A percentile compares a stretch with the other conserved stretches of the same genome.
Conservation (phyloP, 805 yeast genomes). For the Nakazawaea wyomingensis region DNA sequence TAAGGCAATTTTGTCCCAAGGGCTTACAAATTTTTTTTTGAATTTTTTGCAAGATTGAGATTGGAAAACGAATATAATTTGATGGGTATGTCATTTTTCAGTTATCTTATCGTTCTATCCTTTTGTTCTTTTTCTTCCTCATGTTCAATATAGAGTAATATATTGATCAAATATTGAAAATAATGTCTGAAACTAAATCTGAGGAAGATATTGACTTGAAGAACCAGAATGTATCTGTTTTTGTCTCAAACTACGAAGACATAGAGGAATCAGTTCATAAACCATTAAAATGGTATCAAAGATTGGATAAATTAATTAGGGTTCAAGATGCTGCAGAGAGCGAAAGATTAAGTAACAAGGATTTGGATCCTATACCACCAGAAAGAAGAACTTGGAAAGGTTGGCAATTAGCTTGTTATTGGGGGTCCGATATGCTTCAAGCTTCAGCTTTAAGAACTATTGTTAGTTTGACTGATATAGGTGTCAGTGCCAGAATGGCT, state of each 20-base stretch:
- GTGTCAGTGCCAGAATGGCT: constrained; percentile 19
- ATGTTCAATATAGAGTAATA: no score
- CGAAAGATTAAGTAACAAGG: constrained; percentile 8
- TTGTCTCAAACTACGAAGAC: not conserved
- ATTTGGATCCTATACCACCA: constrained; percentile 19
- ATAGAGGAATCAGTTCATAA: not conserved
- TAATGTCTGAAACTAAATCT: not conserved
- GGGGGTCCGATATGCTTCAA: constrained; percentile 23
- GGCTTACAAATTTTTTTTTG: no score
- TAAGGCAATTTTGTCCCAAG: no score
- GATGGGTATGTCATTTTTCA: not conserved
- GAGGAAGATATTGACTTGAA: not conserved
- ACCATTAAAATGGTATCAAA: constrained; percentile 1
- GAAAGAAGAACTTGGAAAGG: constrained; percentile 20
- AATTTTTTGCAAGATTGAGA: no score
- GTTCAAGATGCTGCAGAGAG: constrained; percentile 8
- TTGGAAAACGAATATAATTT: no score
- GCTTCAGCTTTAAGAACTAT: constrained; percentile 19
- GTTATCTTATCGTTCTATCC: no score
- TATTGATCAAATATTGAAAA: not conserved
- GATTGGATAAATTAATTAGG: not conserved
- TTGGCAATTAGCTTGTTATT: constrained; percentile 18
- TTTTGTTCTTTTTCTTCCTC: no score
- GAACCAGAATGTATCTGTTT: not conserved
- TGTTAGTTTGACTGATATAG: constrained; percentile 14